phyloP scores from a whole-genome alignment of 441 rosid species.

The Capsella rubella region DNA sequence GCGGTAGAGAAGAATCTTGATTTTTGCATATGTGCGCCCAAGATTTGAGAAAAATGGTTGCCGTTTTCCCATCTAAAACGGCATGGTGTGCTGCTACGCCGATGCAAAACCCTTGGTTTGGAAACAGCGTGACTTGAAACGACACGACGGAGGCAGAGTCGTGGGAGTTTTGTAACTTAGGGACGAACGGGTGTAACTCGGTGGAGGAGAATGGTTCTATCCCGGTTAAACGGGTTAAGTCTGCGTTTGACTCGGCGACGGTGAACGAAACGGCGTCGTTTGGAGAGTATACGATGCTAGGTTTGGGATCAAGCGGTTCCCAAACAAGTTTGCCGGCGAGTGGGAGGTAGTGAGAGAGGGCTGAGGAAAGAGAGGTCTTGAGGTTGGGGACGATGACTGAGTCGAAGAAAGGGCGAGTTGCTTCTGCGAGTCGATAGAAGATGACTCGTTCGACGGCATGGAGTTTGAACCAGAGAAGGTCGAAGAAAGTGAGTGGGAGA shows the following conservation, averaged over 20 bases:
- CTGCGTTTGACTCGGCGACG: slow-evolving; percentile 41
- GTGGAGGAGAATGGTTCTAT: slow-evolving; percentile 19
- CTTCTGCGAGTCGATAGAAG: slow-evolving; percentile 41
- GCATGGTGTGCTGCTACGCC: slow-evolving; percentile 47
- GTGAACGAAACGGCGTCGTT: slow-evolving; percentile 47
- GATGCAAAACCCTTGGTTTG: slow-evolving; percentile 49
- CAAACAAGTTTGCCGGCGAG: slow-evolving; percentile 48
- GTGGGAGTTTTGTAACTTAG: slow-evolving; percentile 36
- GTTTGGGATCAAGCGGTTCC: slow-evolving; percentile 29
- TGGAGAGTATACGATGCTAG: slow-evolving; percentile 38
- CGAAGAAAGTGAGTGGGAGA: slow-evolving; percentile 48
- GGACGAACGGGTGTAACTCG: slow-evolving; percentile 41
- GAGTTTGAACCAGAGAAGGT: slow-evolving; percentile 37
- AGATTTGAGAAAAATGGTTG: slow-evolving; percentile 45
- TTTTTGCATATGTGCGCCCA: slow-evolving; percentile 43
- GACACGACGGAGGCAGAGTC: not conserved
- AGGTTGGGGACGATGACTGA: slow-evolving; percentile 50
- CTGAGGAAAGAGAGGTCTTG: slow-evolving; percentile 46
- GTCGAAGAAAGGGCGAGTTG: slow-evolving; percentile 40
- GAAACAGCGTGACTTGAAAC: slow-evolving; percentile 48
- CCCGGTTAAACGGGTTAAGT: slow-evolving; percentile 33
- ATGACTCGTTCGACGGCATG: slow-evolving; percentile 46
- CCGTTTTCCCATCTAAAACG: slow-evolving; percentile 45
- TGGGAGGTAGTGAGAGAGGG: slow-evolving; percentile 51
- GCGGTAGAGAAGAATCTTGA: slow-evolving; percentile 20